phyloP scores from a whole-genome alignment of 2,329 filamentous ascomycete genomes.

The Fusarium torreyae region DNA sequence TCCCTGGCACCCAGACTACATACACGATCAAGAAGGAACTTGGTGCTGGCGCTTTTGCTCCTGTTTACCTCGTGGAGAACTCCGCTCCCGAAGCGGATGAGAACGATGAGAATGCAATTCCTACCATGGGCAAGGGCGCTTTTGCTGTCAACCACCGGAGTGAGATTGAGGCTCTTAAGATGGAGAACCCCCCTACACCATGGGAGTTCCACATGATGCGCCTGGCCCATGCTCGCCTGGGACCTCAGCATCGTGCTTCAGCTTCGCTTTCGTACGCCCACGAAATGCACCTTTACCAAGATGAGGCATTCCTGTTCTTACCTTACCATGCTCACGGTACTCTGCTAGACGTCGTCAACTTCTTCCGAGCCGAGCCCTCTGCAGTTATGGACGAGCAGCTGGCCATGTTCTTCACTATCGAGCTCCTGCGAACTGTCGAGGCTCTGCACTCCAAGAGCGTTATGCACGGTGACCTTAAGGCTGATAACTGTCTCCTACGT shows the following conservation, averaged over 20 bases:
- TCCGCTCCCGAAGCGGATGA: conserved; percentile 66
- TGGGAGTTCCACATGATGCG: conserved; percentile 99
- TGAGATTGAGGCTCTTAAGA: conserved; percentile 88
- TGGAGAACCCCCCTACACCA: conserved; percentile 88
- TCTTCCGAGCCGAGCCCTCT: conserved; percentile 79
- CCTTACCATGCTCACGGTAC: conserved; percentile 92
- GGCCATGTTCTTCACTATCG: conserved; percentile 95
- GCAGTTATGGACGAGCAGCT: conserved; percentile 90
- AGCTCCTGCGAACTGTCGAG: conserved; percentile 91
- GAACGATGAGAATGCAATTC: conserved; percentile 60
- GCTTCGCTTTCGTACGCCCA: conserved; percentile 87
- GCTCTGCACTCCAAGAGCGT: conserved; percentile 84
- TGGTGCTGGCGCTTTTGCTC: conserved; percentile 93
- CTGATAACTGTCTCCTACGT: conserved; percentile 93
- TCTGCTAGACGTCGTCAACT: conserved; percentile 93
- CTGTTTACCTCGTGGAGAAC: conserved; percentile 92
- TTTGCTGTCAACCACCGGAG: conserved; percentile 71
- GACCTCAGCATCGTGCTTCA: conserved; percentile 77
- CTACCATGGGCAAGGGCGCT: conserved; percentile 73
- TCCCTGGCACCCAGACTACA: conserved; percentile 74
- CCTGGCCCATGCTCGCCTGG: conserved; percentile 82
- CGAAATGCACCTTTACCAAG: conserved; percentile 91
- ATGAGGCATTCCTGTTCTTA: conserved; percentile 91
- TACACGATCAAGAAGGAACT: conserved; percentile 90
- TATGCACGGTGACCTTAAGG: conserved; percentile 94